Evolutionary conservation across 1,284 basidiomycete species (phyloP).

Genomic region (Tilletia indica): DNA sequence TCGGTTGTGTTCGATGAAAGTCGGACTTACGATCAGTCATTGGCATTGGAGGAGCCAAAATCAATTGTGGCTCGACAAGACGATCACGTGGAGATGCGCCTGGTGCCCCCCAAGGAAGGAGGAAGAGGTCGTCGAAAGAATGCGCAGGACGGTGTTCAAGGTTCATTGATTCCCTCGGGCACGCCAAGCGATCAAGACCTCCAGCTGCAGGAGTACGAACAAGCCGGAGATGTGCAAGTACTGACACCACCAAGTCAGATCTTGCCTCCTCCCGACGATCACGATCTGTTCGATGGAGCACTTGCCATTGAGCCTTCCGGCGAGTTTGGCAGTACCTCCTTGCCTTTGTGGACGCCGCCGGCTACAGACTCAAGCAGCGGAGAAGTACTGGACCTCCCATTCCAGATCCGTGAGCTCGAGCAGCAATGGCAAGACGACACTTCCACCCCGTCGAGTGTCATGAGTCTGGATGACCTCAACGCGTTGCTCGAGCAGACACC

Average conservation of each 20-base stretch:
- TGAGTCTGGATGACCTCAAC: not conserved
- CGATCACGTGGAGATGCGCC: not conserved
- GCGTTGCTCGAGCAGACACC: not conserved
- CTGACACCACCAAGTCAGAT: not conserved
- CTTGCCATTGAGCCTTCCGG: not conserved
- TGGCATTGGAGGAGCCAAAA: not conserved
- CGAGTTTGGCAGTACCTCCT: not conserved
- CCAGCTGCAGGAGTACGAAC: not conserved
- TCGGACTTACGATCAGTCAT: not conserved
- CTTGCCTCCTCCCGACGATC: not conserved
- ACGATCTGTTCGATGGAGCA: not conserved
- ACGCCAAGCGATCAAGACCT: not conserved
- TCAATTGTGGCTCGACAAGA: not conserved
- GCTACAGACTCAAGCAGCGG: too few species aligned
- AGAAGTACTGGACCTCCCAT: too few species aligned
- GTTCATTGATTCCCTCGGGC: not conserved
- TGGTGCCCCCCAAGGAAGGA: not conserved
- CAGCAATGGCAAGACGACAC: not conserved
- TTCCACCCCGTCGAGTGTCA: not conserved
- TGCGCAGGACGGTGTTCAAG: not conserved
- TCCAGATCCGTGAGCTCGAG: not conserved
- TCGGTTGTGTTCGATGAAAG: constrained; percentile 1
- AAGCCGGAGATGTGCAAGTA: not conserved
- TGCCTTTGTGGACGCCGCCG: not conserved
- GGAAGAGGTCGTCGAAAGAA: not conserved